These are phyloP conservation scores for Fusarium udum DNA, from an alignment of 2,329 filamentous ascomycete species.

Conservation along the genomic window DNA sequence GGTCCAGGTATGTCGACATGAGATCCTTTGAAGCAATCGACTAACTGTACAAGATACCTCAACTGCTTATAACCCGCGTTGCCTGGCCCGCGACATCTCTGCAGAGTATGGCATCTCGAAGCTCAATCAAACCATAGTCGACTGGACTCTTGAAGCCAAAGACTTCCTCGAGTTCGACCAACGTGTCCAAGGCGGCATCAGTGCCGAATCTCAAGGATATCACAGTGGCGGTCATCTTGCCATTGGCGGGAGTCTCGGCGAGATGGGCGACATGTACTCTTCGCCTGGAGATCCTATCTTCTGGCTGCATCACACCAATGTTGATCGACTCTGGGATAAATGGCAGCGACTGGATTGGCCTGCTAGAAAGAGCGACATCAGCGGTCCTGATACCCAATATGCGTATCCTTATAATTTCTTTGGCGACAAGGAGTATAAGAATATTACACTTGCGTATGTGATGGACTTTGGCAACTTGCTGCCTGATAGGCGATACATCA, in stretches of 20 bases:
- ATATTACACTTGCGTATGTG: not conserved
- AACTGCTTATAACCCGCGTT: fast-evolving
- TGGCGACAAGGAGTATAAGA: not conserved
- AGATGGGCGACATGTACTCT: not conserved
- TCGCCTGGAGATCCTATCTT: not conserved
- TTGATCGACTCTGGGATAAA: not conserved
- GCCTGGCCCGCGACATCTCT: not conserved
- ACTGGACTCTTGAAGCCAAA: not conserved
- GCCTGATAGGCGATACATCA: not conserved
- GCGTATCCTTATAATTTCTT: not conserved
- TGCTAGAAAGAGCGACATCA: not conserved
- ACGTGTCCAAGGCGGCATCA: not conserved
- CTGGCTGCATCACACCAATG: not conserved
- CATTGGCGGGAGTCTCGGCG: not conserved
- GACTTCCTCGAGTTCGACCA: not conserved
- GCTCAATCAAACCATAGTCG: not conserved
- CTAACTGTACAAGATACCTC: not conserved
- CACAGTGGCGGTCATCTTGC: not conserved
- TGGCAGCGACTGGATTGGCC: not conserved
- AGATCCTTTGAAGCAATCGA: fast-evolving
- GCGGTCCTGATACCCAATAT: not conserved
- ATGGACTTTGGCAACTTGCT: not conserved
- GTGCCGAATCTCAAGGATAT: not conserved
- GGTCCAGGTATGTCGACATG: not conserved
- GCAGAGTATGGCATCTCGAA: not conserved